Base-by-base conservation (phyloP, 129 eudicot genomes). In the Arctium minus region DNA sequence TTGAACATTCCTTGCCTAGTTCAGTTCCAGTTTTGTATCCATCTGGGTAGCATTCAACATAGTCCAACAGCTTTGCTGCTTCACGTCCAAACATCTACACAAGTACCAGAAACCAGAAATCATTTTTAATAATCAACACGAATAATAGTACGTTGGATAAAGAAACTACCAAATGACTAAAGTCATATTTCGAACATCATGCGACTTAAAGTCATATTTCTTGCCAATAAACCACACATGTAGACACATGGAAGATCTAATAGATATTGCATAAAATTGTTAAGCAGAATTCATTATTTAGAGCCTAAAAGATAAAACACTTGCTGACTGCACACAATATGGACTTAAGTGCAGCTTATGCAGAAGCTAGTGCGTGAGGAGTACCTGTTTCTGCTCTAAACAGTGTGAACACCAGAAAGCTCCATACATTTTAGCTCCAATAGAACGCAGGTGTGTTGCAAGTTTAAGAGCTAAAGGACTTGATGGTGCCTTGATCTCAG, bases 381-480 rank as follows among this genome's bases (percentile, higher is more conserved):
- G 30, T 91, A 92, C 99, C 99, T 96, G 90, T 82, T 93, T 96
- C 87, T 96, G 99, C 70, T 96, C 99, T 75, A 68, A 78, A 87
- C 98, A 96, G 81, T 96, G 99, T 35, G 98, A 87, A 81, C 99
- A 96, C 99, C 99, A 96, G 83, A 96, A 96, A 81, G 98, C 99
- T 72, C 98, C 99, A 89, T 96, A 96, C 90, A 96, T 85, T 90
- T 96, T 96, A 74, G 98, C 99, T 40, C 99, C 99, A 62, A 93
- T 74, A 1, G 98, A 89, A 13, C 80, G 97, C 84, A 96, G 86
- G 84, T 96, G 99, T 33, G 72, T 86, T 73, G 98, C 99, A 53
- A 96, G 99, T 76, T 96, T 84, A 72, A 92, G 79, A 79, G 99
- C 88, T 56, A 90, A 71, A 79, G 98, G 96, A 81, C 92, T 92